These are phyloP conservation scores for Pyrus bretschneideri DNA, from an alignment of 306 rosid species.

Conservation along the genomic window DNA sequence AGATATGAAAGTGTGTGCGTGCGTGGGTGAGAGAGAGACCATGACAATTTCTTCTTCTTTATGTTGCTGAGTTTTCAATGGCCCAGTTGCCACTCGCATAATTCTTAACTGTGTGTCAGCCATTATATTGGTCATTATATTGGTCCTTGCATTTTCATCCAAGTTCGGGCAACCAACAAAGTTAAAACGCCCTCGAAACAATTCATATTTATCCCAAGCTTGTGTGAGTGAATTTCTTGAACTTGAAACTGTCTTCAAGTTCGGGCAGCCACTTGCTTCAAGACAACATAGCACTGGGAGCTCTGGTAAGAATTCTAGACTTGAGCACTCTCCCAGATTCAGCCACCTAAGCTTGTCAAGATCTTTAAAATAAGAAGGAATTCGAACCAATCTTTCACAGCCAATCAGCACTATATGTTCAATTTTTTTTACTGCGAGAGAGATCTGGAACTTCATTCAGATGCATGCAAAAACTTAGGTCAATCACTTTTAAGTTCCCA, in stretches of 20 bases:
- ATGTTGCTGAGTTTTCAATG: too few relatives aligned
- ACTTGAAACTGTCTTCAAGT: neutral
- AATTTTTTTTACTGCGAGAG: neutral
- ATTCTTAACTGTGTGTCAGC: neutral
- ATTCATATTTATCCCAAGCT: neutral
- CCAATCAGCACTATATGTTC: neutral
- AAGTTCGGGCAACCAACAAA: neutral
- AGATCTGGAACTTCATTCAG: neutral
- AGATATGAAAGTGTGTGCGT: too few relatives aligned
- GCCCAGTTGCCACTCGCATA: too few relatives aligned
- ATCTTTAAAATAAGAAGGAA: neutral
- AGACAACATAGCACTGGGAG: neutral
- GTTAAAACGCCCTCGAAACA: neutral
- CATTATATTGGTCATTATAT: neutral
- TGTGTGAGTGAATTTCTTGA: neutral
- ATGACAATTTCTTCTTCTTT: too few relatives aligned
- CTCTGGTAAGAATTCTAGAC: neutral
- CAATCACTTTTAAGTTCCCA: neutral
- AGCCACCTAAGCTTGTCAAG: neutral
- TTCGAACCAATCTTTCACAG: neutral
- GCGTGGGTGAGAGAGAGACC: too few relatives aligned
- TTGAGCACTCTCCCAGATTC: accelerated
- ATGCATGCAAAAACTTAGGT: accelerated
- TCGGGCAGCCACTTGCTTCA: neutral
- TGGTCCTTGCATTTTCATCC: slow-evolving; percentile 5